These are phyloP conservation scores for Clavispora fructus DNA, from an alignment of 805 yeast species.

Conservation along the genomic window DNA sequence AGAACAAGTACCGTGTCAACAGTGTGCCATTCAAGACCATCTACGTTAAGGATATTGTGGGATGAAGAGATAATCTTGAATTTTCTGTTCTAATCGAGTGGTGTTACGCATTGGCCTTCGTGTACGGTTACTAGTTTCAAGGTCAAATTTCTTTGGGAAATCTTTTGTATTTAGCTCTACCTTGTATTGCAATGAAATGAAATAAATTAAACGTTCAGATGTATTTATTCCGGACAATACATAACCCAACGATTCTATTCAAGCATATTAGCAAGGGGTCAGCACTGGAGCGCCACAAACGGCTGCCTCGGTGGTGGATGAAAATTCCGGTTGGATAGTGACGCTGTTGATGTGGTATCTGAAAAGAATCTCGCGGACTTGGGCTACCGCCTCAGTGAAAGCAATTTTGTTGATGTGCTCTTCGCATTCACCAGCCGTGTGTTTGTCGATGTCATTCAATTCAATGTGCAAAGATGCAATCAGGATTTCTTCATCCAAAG, in stretches of 20 bases:
- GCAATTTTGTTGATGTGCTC: conserved; percentile 31
- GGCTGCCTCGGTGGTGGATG: neutral
- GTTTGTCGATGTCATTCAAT: conserved; percentile 26
- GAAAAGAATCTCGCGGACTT: conserved; percentile 74
- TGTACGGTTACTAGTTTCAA: neutral
- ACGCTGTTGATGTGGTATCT: conserved; percentile 85
- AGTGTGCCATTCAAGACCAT: conserved; percentile 19
- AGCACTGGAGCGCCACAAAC: neutral
- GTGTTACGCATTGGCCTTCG: neutral
- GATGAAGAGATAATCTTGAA: neutral
- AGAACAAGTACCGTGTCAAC: conserved; percentile 23
- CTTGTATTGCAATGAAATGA: neutral
- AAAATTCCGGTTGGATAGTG: conserved; percentile 94
- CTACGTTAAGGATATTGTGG: conserved; percentile 12
- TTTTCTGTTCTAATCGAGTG: too few relatives aligned
- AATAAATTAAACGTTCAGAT: neutral
- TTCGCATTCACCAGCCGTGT: conserved; percentile 34
- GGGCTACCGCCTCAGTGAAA: conserved; percentile 65
- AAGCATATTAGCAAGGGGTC: neutral
- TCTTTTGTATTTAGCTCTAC: neutral
- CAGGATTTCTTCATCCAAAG: conserved; percentile 76
- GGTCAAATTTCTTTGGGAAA: neutral
- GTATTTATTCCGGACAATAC: too few relatives aligned
- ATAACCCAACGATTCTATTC: neutral
- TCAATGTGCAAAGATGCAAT: conserved; percentile 90